Evolutionary conservation across 2,329 filamentous ascomycete species (phyloP).

Genomic region (Aschersonia sp.): DNA sequence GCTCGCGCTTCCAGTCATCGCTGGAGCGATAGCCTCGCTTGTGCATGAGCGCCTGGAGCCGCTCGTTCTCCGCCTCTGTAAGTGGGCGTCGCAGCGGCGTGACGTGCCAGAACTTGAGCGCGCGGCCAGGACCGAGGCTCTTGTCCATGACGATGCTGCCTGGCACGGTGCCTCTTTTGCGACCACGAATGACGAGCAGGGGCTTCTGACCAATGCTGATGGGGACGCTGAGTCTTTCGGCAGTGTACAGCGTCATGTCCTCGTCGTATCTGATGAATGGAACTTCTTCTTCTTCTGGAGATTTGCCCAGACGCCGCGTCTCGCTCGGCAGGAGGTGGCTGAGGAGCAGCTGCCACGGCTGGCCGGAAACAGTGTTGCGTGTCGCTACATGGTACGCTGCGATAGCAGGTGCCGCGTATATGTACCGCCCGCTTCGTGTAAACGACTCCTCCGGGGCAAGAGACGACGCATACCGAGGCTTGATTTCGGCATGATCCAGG

Average conservation of each 20-base stretch:
- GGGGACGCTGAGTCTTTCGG: not conserved
- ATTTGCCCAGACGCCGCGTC: not conserved
- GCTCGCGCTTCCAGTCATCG: not conserved
- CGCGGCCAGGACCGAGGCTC: not conserved
- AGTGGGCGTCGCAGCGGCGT: not conserved
- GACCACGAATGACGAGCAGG: not conserved
- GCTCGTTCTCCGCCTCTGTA: not conserved
- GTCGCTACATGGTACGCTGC: not conserved
- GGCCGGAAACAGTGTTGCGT: not conserved
- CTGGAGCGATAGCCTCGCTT: not conserved
- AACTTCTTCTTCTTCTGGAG: not conserved
- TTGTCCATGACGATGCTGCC: not conserved
- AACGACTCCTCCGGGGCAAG: not conserved
- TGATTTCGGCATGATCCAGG: not conserved
- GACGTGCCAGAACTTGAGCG: not conserved
- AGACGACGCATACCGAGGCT: not conserved
- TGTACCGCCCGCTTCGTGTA: not conserved
- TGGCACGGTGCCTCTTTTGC: not conserved
- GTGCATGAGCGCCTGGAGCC: constrained; percentile 1
- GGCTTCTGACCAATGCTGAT: not conserved
- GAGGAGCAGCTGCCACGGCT: not conserved
- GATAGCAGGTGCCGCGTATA: not conserved
- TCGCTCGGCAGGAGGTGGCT: not conserved
- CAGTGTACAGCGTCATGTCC: not conserved
- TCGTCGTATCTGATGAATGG: not conserved